phyloP scores from a whole-genome alignment of 2,329 filamentous ascomycete genomes.

The Aureobasidium subglaciale region DNA sequence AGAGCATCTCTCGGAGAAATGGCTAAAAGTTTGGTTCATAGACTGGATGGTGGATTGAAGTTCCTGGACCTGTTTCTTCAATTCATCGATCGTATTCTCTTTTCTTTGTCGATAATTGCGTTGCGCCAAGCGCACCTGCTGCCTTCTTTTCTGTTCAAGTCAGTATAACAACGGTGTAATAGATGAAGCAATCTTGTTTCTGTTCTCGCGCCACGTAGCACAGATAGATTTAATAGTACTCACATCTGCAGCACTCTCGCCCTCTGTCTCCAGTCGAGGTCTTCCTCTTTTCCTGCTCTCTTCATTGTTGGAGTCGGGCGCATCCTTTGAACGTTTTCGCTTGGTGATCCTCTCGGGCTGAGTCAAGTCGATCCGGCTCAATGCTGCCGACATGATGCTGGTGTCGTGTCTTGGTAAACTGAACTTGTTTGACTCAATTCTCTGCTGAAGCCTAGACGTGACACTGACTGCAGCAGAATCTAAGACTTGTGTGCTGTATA shows the following conservation, averaged over 20 bases:
- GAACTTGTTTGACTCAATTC: not conserved
- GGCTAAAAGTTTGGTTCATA: conserved; percentile 65
- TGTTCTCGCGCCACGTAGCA: not conserved
- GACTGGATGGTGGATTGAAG: conserved; percentile 64
- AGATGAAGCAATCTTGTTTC: not conserved
- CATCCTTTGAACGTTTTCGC: conserved; percentile 10
- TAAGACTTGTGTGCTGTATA: not conserved
- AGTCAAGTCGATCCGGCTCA: conserved; percentile 1
- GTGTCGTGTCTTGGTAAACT: not conserved
- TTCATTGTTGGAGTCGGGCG: conserved; percentile 23
- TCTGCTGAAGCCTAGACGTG: not conserved
- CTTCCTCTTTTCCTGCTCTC: conserved; percentile 56
- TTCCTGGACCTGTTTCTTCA: conserved; percentile 62
- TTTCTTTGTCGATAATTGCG: conserved; percentile 79
- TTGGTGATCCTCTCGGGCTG: not conserved
- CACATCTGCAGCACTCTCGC: conserved; percentile 72
- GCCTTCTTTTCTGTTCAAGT: conserved; percentile 60
- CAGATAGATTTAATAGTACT: conserved; percentile 30
- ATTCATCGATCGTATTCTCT: conserved; percentile 67
- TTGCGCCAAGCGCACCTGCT: conserved; percentile 81
- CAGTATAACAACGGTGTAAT: not conserved
- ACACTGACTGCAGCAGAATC: not conserved
- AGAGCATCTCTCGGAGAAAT: conserved; percentile 51
- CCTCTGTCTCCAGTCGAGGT: conserved; percentile 67
- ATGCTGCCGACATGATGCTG: conserved; percentile 1